A percentile compares a stretch with the other conserved stretches of the same genome.
Evolutionary conservation across 2,329 filamentous ascomycete species (phyloP).

Genomic region (Cyanodermella asteris): DNA sequence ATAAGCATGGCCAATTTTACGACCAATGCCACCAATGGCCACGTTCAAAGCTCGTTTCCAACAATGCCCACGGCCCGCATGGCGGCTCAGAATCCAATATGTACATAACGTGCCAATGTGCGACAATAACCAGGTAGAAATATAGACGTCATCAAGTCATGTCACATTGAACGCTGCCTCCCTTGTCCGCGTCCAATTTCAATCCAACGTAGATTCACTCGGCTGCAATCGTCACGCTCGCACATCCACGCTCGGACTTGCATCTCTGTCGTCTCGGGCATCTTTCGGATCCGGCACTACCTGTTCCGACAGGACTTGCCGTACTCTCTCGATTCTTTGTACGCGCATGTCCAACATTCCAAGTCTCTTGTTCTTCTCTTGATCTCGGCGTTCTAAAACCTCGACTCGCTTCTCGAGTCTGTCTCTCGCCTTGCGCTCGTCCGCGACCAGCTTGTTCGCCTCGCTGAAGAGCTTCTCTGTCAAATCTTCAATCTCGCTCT

Average conservation of each 20-base stretch:
- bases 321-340: slow-evolving; percentile 34
- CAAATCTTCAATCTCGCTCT: slow-evolving; percentile 38
- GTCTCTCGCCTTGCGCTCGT: slow-evolving; percentile 35
- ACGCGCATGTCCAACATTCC: slow-evolving; percentile 34
- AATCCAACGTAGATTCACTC: neutral
- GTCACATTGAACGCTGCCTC: too few relatives aligned
- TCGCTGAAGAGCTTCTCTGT: slow-evolving; percentile 38
- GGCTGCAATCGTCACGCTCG: neutral
- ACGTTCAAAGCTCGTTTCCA: too few relatives aligned
- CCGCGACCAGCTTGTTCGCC: slow-evolving; percentile 45
- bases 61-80: too few relatives aligned
- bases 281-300: too few relatives aligned
- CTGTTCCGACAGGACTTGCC: too few relatives aligned
- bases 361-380: slow-evolving; percentile 29
- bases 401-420: slow-evolving; percentile 26
- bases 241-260: neutral
- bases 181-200: neutral
- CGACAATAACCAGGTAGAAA: too few relatives aligned
- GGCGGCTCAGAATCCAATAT: too few relatives aligned
- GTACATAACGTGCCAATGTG: too few relatives aligned
- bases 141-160: too few relatives aligned
- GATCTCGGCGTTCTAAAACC: slow-evolving; percentile 22
- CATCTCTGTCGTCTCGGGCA: neutral
- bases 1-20: too few relatives aligned
- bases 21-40: too few relatives aligned